These are phyloP conservation scores for Cetradonia linearis DNA, from an alignment of 495 filamentous ascomycete genomes.

Conservation along the genomic window DNA sequence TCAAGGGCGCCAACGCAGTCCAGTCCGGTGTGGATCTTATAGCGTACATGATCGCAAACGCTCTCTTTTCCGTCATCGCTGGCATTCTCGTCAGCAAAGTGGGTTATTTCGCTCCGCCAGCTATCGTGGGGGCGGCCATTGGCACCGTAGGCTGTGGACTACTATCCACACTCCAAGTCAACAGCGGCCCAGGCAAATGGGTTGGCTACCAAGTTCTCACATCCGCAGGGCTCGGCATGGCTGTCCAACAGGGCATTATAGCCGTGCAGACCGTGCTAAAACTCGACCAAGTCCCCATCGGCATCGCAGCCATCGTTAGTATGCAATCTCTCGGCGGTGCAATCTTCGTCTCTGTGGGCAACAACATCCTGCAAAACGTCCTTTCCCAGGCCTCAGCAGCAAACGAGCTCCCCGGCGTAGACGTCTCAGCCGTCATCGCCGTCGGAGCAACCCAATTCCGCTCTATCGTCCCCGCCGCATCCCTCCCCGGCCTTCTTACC, in stretches of 20 bases:
- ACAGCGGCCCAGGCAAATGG: slow-evolving; percentile 45
- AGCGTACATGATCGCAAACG: slow-evolving; percentile 36
- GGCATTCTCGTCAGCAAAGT: slow-evolving; percentile 44
- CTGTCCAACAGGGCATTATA: slow-evolving; percentile 30
- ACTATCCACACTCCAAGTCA: slow-evolving; percentile 45
- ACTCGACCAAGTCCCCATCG: slow-evolving; percentile 30
- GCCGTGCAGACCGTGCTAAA: slow-evolving; percentile 35
- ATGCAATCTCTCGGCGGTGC: slow-evolving; percentile 51
- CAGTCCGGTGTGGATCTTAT: slow-evolving; percentile 32
- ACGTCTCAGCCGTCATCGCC: slow-evolving; percentile 37
- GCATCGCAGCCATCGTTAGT: slow-evolving; percentile 44
- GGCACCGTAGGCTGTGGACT: slow-evolving; percentile 52
- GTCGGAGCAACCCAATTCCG: slow-evolving; percentile 52
- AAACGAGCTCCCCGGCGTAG: slow-evolving; percentile 35
- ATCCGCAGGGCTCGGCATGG: slow-evolving; percentile 30
- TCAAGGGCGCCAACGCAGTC: slow-evolving; percentile 28
- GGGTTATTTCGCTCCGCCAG: slow-evolving; percentile 57
- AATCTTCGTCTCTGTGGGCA: slow-evolving; percentile 52
- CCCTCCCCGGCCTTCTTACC: slow-evolving; percentile 39
- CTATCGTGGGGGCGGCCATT: slow-evolving; percentile 42
- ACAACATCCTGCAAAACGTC: slow-evolving; percentile 56
- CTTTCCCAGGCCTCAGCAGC: slow-evolving; percentile 41
- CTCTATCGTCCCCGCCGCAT: slow-evolving; percentile 30
- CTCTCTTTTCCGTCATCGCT: slow-evolving; percentile 35
- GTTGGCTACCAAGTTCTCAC: slow-evolving; percentile 52